Percentiles rank a stretch among this genome's conserved stretches.
Conservation (phyloP, 2,329 filamentous ascomycete species). For the Alternaria gaisen region DNA sequence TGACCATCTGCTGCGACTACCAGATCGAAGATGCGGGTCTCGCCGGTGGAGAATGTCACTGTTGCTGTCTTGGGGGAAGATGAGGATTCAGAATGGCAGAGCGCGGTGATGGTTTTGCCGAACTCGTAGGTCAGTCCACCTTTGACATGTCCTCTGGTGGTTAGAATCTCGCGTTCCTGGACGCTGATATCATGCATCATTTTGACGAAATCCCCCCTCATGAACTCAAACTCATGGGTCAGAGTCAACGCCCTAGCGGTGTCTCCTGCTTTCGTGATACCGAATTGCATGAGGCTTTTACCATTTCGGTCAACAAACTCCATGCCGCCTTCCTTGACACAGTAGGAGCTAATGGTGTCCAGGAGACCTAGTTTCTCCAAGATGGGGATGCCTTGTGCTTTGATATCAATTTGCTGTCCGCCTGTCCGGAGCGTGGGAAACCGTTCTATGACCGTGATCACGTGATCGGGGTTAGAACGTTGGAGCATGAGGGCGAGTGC, state of each 20-base stretch:
- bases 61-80: constrained; percentile 13
- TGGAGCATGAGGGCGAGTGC: constrained; percentile 63
- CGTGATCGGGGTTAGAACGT: constrained; percentile 46
- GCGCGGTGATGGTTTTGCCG: constrained; percentile 22
- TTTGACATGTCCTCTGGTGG: constrained; percentile 12
- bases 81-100: constrained; percentile 18
- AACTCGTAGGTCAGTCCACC: constrained; percentile 23
- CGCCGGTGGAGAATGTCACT: constrained; percentile 31
- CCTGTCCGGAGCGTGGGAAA: constrained; percentile 54
- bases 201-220: constrained; percentile 44
- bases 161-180: constrained; percentile 25
- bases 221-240: constrained; percentile 43
- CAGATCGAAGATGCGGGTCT: constrained; percentile 30
- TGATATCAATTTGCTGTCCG: constrained; percentile 59
- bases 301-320: constrained; percentile 43
- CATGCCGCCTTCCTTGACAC: constrained; percentile 52
- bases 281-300: constrained; percentile 26
- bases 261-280: constrained; percentile 52
- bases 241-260: constrained; percentile 31
- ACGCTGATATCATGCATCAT: constrained; percentile 38
- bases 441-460: constrained; percentile 56
- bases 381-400: constrained; percentile 53
- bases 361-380: constrained; percentile 54
- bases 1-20: constrained; percentile 41
- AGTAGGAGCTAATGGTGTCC: constrained; percentile 40